phyloP scores from a whole-genome alignment of 441 rosid species.

The Populus tomentosa region DNA sequence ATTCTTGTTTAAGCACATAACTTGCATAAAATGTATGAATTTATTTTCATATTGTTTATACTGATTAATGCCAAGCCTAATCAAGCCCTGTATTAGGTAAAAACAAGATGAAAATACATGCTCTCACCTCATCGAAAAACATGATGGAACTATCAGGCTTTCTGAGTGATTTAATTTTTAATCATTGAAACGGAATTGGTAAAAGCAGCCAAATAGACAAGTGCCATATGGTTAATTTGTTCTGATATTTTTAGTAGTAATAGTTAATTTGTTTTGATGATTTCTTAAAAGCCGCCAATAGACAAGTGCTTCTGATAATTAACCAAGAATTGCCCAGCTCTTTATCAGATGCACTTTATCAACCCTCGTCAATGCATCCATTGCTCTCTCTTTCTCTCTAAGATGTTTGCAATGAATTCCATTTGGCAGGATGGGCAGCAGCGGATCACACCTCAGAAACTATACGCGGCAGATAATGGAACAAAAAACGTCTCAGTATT shows the following conservation, averaged over 20 bases:
- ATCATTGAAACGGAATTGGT: neutral
- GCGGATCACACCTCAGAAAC: conserved; percentile 63
- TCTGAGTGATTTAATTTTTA: neutral
- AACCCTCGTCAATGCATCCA: neutral
- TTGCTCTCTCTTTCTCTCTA: neutral
- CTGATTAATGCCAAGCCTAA: neutral
- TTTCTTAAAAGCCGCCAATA: neutral
- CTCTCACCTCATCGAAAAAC: neutral
- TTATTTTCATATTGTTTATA: neutral
- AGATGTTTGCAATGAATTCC: neutral
- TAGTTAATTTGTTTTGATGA: neutral
- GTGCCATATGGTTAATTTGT: neutral
- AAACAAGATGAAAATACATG: neutral
- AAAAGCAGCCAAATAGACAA: neutral
- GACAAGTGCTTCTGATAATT: neutral
- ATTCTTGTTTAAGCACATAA: neutral
- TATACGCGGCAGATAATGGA: conserved; percentile 51
- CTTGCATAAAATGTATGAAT: conserved; percentile 5
- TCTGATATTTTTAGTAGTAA: no score
- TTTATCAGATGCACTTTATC: neutral
- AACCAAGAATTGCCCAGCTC: neutral
- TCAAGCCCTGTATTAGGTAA: neutral
- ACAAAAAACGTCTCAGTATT: conserved; percentile 54
- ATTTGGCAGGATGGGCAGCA: conserved; percentile 61
- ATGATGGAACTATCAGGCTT: neutral